These are phyloP conservation scores for Arabis alpina DNA, from an alignment of 345 rosid species.

Conservation along the genomic window DNA sequence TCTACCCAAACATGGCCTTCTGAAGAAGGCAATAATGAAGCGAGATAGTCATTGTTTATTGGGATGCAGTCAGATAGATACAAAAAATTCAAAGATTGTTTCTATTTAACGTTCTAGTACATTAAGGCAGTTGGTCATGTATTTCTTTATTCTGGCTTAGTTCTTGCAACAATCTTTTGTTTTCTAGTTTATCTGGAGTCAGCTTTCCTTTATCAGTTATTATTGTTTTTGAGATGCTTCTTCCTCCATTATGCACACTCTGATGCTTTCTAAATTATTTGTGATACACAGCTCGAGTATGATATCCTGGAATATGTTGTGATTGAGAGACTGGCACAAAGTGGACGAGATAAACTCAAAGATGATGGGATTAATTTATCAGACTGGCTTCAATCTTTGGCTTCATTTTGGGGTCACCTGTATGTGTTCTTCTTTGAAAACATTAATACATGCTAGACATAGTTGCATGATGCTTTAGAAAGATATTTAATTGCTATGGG, in stretches of 20 bases:
- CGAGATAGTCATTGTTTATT: conserved; percentile 26
- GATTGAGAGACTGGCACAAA: conserved; percentile 91
- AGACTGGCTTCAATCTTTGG: conserved; percentile 99
- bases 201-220: conserved; percentile 12
- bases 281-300: conserved; percentile 82
- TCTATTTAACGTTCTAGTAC: conserved; percentile 13
- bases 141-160: conserved; percentile 13
- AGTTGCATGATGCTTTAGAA: conserved; percentile 2
- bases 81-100: not conserved
- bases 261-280: conserved; percentile 33
- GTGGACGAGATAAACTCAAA: conserved; percentile 95
- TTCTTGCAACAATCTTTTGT: conserved; percentile 26
- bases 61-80: conserved; percentile 27
- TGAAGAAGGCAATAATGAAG: conserved; percentile 13
- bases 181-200: conserved; percentile 21
- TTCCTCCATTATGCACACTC: conserved; percentile 2
- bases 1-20: conserved; percentile 4
- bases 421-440: conserved; percentile 57
- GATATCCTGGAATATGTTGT: conserved; percentile 98
- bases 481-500: conserved; percentile 14
- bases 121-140: conserved; percentile 12
- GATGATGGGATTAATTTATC: conserved; percentile 99
- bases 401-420: conserved; percentile 99
- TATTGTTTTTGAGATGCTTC: conserved; percentile 30
- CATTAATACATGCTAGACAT: conserved; percentile 23